These are phyloP conservation scores for Tetradesmus lagerheimii DNA, from an alignment of 139 green algal species.

Conservation along the genomic window DNA sequence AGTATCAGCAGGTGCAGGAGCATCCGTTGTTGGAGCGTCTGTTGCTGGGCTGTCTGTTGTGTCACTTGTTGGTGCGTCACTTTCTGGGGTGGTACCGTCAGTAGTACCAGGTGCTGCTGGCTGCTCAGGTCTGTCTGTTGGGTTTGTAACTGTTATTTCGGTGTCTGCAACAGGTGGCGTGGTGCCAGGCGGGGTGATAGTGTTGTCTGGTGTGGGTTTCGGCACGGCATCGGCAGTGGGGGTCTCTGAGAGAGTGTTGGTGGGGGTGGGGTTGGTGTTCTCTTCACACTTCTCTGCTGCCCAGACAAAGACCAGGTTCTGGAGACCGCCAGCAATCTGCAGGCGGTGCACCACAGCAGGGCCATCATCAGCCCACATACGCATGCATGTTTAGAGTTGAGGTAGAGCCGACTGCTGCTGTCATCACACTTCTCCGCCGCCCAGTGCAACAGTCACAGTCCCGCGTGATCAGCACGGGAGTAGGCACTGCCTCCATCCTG, in stretches of 20 bases:
- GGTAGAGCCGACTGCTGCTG: too few relatives aligned
- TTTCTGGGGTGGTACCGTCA: background rate
- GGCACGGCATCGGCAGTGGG: background rate
- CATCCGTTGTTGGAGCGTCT: background rate
- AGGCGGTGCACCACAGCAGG: too few relatives aligned
- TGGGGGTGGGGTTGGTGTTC: background rate
- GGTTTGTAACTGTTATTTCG: background rate
- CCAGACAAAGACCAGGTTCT: conserved; percentile 37
- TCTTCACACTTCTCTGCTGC: background rate
- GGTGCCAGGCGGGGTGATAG: too few relatives aligned
- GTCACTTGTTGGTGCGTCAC: background rate
- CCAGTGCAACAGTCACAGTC: background rate
- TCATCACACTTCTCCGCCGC: background rate
- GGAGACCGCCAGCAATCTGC: conserved; percentile 25
- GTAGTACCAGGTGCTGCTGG: background rate
- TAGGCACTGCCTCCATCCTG: too few relatives aligned
- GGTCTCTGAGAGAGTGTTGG: background rate
- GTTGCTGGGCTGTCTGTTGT: background rate
- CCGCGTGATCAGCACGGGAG: too few relatives aligned
- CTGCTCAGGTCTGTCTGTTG: background rate
- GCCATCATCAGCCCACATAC: too few relatives aligned
- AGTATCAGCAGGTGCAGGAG: background rate
- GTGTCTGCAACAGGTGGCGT: background rate
- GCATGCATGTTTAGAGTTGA: too few relatives aligned
- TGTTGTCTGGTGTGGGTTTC: background rate